Evolutionary conservation across 768 basidiomycete genomes (phyloP).

Genomic region (Ramaria rubella): DNA sequence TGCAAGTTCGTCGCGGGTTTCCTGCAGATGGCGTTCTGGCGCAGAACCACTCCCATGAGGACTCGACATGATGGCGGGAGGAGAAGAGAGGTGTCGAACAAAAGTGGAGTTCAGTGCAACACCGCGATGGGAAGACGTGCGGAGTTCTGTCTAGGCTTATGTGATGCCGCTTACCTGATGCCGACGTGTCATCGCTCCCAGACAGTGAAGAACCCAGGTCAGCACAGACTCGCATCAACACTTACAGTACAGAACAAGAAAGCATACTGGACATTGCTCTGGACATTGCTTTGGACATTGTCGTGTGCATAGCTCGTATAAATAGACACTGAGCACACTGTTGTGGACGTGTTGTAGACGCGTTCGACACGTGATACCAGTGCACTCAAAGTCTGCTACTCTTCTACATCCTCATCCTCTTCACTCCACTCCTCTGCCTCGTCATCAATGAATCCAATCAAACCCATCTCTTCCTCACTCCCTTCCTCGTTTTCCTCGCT

Average conservation of each 20-base stretch:
- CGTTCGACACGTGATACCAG: neutral
- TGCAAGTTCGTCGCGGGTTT: slow-evolving; percentile 2
- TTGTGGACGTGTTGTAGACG: too few species aligned
- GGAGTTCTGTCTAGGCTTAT: too few species aligned
- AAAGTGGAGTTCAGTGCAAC: neutral
- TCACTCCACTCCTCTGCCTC: slow-evolving; percentile 35
- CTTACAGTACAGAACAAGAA: too few species aligned
- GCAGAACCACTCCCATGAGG: neutral
- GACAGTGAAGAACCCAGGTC: too few species aligned
- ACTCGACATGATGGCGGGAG: neutral
- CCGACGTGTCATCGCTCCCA: too few species aligned
- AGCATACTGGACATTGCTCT: too few species aligned
- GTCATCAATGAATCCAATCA: slow-evolving; percentile 55
- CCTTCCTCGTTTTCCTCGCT: slow-evolving; percentile 49
- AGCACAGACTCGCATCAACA: too few species aligned
- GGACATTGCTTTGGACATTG: too few species aligned
- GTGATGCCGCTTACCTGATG: too few species aligned
- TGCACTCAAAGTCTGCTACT: neutral
- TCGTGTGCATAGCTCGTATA: too few species aligned
- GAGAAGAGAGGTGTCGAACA: neutral
- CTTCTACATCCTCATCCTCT: neutral
- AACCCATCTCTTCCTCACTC: slow-evolving; percentile 17
- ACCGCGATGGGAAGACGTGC: neutral
- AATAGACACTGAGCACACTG: too few species aligned
- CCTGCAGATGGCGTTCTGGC: neutral